Conservation (phyloP, 805 yeast species). For the Nakazawaea pomicola region DNA sequence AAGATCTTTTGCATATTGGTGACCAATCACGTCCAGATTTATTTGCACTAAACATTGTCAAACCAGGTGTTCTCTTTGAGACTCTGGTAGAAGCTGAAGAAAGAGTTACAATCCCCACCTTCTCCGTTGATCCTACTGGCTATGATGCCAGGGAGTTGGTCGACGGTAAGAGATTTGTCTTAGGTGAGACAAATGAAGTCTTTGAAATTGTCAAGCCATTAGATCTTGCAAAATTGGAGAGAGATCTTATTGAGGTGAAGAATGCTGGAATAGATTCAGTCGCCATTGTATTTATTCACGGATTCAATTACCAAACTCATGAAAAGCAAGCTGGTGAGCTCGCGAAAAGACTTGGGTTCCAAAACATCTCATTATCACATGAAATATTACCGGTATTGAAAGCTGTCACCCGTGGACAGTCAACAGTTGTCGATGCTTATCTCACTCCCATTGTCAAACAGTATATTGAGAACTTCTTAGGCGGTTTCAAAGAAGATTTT, state of each 20-base stretch:
- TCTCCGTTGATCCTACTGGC: constrained; percentile 34
- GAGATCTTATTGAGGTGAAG: constrained; percentile 12
- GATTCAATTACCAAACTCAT: constrained; percentile 30
- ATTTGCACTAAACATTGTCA: constrained; percentile 37
- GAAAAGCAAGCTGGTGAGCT: constrained; percentile 25
- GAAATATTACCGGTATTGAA: constrained; percentile 28
- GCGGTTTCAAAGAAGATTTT: constrained; percentile 23
- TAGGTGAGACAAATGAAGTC: constrained; percentile 30
- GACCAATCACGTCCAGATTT: constrained; percentile 42
- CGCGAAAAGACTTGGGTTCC: constrained; percentile 22
- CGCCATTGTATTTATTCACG: constrained; percentile 32
- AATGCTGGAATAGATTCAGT: constrained; percentile 22
- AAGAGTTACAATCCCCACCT: constrained; percentile 35
- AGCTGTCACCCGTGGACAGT: constrained; percentile 29
- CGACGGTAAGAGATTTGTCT: constrained; percentile 21
- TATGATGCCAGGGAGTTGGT: constrained; percentile 27
- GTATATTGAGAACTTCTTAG: constrained; percentile 29
- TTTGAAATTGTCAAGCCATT: constrained; percentile 26
- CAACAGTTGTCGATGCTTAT: constrained; percentile 33
- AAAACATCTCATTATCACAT: constrained; percentile 24
- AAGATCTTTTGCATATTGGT: constrained; percentile 39
- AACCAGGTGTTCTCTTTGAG: constrained; percentile 35
- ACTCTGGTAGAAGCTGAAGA: constrained; percentile 39
- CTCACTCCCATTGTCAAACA: constrained; percentile 31
- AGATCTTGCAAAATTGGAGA: constrained; percentile 21